phyloP scores from a whole-genome alignment of 116 monocot genomes.

The Thalassia testudinum region DNA sequence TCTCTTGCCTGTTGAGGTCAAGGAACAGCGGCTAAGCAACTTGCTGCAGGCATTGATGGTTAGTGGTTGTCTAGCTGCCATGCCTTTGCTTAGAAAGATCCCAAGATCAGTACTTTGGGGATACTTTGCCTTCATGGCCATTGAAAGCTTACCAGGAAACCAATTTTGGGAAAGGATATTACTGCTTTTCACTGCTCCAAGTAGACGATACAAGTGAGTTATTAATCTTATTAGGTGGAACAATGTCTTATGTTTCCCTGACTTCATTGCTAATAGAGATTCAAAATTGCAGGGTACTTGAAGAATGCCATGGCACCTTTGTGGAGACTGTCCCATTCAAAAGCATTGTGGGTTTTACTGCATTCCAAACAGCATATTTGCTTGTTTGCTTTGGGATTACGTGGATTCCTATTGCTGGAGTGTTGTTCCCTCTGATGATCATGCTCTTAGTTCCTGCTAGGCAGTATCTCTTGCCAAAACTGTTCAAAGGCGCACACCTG shows the following conservation, averaged over 20 bases:
- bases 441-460: slow-evolving; percentile 61
- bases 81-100: slow-evolving; percentile 62
- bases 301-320: slow-evolving; percentile 66
- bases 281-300: slow-evolving; percentile 34
- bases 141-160: slow-evolving; percentile 80
- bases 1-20: slow-evolving; percentile 63
- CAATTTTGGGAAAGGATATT: slow-evolving; percentile 93
- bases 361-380: slow-evolving; percentile 58
- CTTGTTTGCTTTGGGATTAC: slow-evolving; percentile 66
- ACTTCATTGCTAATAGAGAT: no score
- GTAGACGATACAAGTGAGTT: slow-evolving; percentile 64
- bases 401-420: slow-evolving; percentile 71
- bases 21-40: slow-evolving; percentile 71
- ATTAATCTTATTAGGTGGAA: background rate
- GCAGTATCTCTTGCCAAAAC: slow-evolving; percentile 58
- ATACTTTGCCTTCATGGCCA: slow-evolving; percentile 91
- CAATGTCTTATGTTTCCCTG: no score
- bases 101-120: slow-evolving; percentile 83
- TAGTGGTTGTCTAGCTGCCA: slow-evolving; percentile 62
- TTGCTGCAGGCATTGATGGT: slow-evolving; percentile 66
- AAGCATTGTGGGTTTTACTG: slow-evolving; percentile 41
- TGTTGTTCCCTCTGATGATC: slow-evolving; percentile 69
- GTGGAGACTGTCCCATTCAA: slow-evolving; percentile 79
- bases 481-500: slow-evolving; percentile 69
- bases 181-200: slow-evolving; percentile 65